Base-by-base conservation (phyloP, 169 alveolate species). In the Plasmodium reichenowi region DNA sequence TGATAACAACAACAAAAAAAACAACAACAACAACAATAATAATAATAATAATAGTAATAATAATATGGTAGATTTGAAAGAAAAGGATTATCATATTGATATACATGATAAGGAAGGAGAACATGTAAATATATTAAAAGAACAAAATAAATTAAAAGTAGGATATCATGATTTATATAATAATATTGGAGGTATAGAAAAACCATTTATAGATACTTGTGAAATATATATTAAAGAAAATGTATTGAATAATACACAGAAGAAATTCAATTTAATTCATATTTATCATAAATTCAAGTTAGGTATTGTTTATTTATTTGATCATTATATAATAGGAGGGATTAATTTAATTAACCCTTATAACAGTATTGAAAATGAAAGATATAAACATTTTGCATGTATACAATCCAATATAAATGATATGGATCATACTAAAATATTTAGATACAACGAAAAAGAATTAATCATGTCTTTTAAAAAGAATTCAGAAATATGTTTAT, bases 291-390 rank as follows among this genome's bases (percentile, higher is more conserved):
- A 60, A 48, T 60, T 67, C 13, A 83, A 83, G 50, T 45, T 70
- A 58, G 60, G 68, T 43, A 48, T 83, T 45, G 56, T 83, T 3
- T 73, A 71, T 52, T 32, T 83, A 48, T 83, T 83, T 66, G 64
- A 52, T 56, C 78, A 83, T 24, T 83, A 68, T 50, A 58, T 83
- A 22, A 59, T 83, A 22, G 91, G 91, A 32, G 91, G 86, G 3
- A 15, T 83, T 54, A 20, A 68, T 70, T 29, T 83, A 45, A 70
- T 70, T 4, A 58, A 83, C 50, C 91, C 91, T n/a, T 83, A 70
- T 29, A 83, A 63, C 7, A 54, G 72, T 70, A 54, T n/a, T 13
- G 86, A 83, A 71, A 70, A 58, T 10, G 48, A 63, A 58, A 83
- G 85, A 63, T 70, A 83, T 50, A 58, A 13, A 1, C 6, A 56